A percentile compares a stretch with the other conserved stretches of the same genome.
phyloP scores from a whole-genome alignment of 2,329 filamentous ascomycete genomes.

The Clonostachys solani region DNA sequence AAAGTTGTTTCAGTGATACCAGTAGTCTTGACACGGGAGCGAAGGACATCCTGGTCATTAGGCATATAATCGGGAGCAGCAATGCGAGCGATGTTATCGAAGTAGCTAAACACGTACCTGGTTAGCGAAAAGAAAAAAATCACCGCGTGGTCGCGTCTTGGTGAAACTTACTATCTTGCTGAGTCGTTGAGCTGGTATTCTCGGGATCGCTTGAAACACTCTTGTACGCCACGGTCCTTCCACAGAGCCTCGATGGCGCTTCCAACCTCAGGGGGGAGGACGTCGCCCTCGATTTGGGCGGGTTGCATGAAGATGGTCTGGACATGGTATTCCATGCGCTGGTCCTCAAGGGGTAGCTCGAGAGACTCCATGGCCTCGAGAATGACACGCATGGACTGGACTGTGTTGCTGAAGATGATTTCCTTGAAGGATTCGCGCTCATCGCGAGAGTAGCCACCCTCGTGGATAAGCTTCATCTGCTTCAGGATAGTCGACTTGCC shows the following conservation, averaged over 20 bases:
- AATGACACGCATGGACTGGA: conserved; percentile 67
- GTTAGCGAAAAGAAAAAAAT: background rate
- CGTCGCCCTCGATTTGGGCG: conserved; percentile 92
- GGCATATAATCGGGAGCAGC: conserved; percentile 89
- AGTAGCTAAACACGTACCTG: conserved; percentile 61
- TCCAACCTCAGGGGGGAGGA: conserved; percentile 89
- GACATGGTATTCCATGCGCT: conserved; percentile 92
- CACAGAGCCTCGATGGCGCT: conserved; percentile 88
- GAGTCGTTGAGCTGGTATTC: conserved; percentile 98
- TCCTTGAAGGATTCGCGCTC: conserved; percentile 68
- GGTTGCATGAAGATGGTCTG: conserved; percentile 99
- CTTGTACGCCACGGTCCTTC: conserved; percentile 89
- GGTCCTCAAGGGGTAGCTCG: conserved; percentile 81
- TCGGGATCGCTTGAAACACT: conserved; percentile 91
- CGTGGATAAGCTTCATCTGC: conserved; percentile 99
- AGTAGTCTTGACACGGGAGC: conserved; percentile 95
- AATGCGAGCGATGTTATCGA: conserved; percentile 90
- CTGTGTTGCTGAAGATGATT: conserved; percentile 68
- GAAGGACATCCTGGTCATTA: conserved; percentile 90
- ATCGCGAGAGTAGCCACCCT: conserved; percentile 96
- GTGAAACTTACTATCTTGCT: conserved; percentile 78
- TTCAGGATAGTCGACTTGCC: conserved; percentile 96
- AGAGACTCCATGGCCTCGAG: conserved; percentile 66
- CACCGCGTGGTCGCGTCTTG: background rate
- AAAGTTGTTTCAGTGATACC: conserved; percentile 97